phyloP scores from a whole-genome alignment of 2,329 filamentous ascomycete species.

The Diaporthe humulicola region DNA sequence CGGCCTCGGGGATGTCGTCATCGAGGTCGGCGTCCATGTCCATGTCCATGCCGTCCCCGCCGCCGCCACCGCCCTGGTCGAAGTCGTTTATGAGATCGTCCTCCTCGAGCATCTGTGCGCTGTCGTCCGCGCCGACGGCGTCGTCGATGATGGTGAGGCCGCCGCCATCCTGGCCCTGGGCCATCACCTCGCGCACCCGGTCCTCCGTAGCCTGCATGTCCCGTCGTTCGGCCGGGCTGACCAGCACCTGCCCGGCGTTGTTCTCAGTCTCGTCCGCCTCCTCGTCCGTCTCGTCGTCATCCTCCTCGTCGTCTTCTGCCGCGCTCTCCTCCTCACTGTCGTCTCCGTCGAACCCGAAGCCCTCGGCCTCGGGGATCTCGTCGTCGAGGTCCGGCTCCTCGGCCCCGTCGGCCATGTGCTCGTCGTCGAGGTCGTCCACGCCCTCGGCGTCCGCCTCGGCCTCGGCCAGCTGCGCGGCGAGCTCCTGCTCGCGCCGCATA shows the following conservation, averaged over 20 bases:
- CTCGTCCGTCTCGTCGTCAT: constrained; percentile 57
- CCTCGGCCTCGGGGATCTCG: constrained; percentile 78
- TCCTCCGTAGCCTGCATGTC: constrained; percentile 69
- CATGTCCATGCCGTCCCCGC: constrained; percentile 54
- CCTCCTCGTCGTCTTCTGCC: constrained; percentile 56
- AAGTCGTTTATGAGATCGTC: constrained; percentile 65
- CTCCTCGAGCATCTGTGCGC: constrained; percentile 73
- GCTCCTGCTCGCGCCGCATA: constrained; percentile 76
- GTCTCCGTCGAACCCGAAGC: constrained; percentile 63
- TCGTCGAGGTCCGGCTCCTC: constrained; percentile 75
- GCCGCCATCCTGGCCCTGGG: constrained; percentile 61
- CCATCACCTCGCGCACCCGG: constrained; percentile 71
- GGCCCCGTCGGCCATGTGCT: constrained; percentile 57
- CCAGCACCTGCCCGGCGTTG: constrained; percentile 47
- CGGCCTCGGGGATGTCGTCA: constrained; percentile 77
- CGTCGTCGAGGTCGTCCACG: constrained; percentile 48
- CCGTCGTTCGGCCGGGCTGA: constrained; percentile 51
- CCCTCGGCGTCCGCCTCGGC: constrained; percentile 64
- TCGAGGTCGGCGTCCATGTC: constrained; percentile 79
- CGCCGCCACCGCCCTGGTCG: constrained; percentile 43
- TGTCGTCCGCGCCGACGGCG: constrained; percentile 67
- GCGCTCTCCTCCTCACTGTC: constrained; percentile 57
- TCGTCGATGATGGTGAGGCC: constrained; percentile 64
- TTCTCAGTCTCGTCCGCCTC: constrained; percentile 50
- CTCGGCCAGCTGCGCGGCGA: constrained; percentile 81